Base-by-base conservation (phyloP, 169 alveolate species). In the Eimeria sp. region DNA sequence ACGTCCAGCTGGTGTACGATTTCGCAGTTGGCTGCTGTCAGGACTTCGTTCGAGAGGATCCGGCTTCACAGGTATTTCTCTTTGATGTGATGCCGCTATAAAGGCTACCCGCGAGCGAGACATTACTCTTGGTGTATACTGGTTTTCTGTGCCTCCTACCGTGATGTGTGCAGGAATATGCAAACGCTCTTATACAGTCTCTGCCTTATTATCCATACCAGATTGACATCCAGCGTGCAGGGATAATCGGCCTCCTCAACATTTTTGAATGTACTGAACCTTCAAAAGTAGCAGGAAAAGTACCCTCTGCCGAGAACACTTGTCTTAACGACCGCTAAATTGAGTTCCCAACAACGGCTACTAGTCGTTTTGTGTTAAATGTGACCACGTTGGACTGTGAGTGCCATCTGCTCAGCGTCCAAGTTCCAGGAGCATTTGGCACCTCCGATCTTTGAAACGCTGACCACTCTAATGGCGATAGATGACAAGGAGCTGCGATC, bases 151-250 rank as follows among this genome's bases (percentile, higher is more conserved):
- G 43, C 57, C 89, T 45, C 40, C 13, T 25, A 0, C n/a, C n/a
- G 57, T 34, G 78, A 20, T 25, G n/a, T 43, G 34, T 9, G n/a
- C 97, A 95, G 97, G 90, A 91, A 70, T 95, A 90, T 54, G 95
- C 96, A 27, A 95, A 95, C 63, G 95, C 94, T 54, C 96, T 95
- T 34, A 67, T 89, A 45, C 96, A 95, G 94, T 83, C 96, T 43
- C 40, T 95, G 49, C 97, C 96, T 70, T 95, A 80, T 65, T 95
- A 95, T 34, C 97, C 97, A 45, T 95, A 87, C 84, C 97, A 95
- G 88, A 72, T 91, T 51, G 96, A 95, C 82, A 89, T 95, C 45
- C 97, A 95, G 72, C 93, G 96, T 3, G 97, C 97, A 14, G 97
- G 96, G 54, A 75, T 95, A 20, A 89, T 95, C 27, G 97, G 93